phyloP scores from a whole-genome alignment of 306 rosid species.

The Rosa multiflora region DNA sequence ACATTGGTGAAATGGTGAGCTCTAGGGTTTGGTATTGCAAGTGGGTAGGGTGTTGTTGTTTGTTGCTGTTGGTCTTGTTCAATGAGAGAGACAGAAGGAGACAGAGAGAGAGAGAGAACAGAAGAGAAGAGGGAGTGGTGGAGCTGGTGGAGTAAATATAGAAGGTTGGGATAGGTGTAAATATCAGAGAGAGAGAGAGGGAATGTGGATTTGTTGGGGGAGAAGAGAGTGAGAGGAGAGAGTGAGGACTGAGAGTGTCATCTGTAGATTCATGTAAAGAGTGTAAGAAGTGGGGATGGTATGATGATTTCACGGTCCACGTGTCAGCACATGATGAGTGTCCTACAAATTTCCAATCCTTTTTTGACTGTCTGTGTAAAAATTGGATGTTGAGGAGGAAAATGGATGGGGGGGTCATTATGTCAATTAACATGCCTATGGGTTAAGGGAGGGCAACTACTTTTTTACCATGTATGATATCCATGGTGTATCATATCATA shows the following conservation, averaged over 20 bases:
- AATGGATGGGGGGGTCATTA: too few relatives aligned
- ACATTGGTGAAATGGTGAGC: neutral
- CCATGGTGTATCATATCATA: too few relatives aligned
- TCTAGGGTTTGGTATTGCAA: neutral
- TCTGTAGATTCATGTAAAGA: neutral
- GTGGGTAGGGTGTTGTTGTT: neutral
- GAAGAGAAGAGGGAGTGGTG: neutral
- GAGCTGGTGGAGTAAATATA: conserved; percentile 11
- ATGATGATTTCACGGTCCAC: conserved; percentile 36
- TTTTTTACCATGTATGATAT: too few relatives aligned
- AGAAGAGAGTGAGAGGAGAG: neutral
- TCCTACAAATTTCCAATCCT: neutral
- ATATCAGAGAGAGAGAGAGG: neutral
- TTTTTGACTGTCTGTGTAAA: neutral
- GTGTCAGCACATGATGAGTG: conserved; percentile 57
- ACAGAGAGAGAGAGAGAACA: too few relatives aligned
- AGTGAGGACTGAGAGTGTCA: conserved; percentile 6
- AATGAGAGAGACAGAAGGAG: too few relatives aligned
- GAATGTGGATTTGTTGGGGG: conserved; percentile 28
- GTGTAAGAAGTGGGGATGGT: neutral
- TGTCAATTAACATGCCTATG: too few relatives aligned
- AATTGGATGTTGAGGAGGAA: neutral
- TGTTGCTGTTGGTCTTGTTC: neutral
- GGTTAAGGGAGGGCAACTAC: too few relatives aligned
- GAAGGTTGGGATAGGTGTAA: conserved; percentile 13